Evolutionary conservation across 169 alveolate genomes (phyloP).

Genomic region (Plasmodium inui): DNA sequence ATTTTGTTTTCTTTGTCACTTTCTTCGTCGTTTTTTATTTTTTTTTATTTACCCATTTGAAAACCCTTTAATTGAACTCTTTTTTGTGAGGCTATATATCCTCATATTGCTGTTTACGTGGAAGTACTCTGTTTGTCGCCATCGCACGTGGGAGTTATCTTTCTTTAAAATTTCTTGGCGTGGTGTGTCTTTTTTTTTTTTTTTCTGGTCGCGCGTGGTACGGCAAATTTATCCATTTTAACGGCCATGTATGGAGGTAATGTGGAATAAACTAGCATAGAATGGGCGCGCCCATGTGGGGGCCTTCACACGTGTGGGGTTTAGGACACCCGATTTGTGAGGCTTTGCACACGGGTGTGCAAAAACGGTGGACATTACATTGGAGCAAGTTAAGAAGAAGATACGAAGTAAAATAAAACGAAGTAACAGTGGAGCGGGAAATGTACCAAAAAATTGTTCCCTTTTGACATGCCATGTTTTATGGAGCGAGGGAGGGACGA

Average conservation of each 20-base stretch:
- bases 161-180: neutral
- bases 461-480: neutral
- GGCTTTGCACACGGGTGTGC: neutral
- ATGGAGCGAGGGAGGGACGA: neutral
- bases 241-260: neutral
- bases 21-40: neutral
- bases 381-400: neutral
- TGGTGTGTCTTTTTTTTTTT: neutral
- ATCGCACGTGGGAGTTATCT: neutral
- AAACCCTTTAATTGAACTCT: neutral
- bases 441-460: neutral
- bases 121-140: neutral
- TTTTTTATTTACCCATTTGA: neutral
- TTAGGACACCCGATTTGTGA: neutral
- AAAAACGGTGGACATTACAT: neutral
- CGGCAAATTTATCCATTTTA: neutral
- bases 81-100: neutral
- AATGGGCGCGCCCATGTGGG: neutral
- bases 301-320: neutral
- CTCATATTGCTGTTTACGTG: neutral
- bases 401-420: neutral
- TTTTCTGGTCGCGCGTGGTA: neutral
- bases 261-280: neutral
- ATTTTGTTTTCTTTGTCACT: neutral
- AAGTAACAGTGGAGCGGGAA: too few relatives aligned